phyloP scores from a whole-genome alignment of 345 rosid species.

The Sonneratia caseolaris region DNA sequence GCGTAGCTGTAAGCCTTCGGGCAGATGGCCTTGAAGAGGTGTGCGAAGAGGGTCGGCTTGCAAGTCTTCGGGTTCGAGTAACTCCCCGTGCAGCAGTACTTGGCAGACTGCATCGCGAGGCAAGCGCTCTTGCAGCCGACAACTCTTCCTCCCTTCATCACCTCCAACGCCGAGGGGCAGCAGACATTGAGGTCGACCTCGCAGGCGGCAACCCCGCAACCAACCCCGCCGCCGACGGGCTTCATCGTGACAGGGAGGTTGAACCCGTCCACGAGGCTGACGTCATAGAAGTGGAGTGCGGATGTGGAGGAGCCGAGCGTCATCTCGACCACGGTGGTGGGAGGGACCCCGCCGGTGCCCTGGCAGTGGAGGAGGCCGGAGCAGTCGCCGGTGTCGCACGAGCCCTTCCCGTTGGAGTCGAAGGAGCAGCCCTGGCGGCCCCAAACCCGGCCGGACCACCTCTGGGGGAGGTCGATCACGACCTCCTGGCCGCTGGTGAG shows the following conservation, averaged over 20 bases:
- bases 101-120: slow-evolving; percentile 83
- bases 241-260: slow-evolving; percentile 80
- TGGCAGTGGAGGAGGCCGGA: slow-evolving; percentile 28
- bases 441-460: slow-evolving; percentile 41
- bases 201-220: slow-evolving; percentile 82
- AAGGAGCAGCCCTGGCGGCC: slow-evolving; percentile 37
- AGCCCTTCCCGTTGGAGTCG: slow-evolving; percentile 25
- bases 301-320: slow-evolving; percentile 60
- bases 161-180: slow-evolving; percentile 85
- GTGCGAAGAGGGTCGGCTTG: slow-evolving; percentile 73
- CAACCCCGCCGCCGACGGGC: slow-evolving; percentile 81
- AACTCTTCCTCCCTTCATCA: slow-evolving; percentile 44
- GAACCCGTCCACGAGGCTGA: slow-evolving; percentile 85
- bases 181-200: slow-evolving; percentile 70
- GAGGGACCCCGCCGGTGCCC: slow-evolving; percentile 62
- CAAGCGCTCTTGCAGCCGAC: slow-evolving; percentile 95
- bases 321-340: slow-evolving; percentile 85
- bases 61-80: slow-evolving; percentile 58
- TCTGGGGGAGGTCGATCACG: slow-evolving; percentile 21
- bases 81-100: slow-evolving; percentile 82
- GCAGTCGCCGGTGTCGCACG: slow-evolving; percentile 40
- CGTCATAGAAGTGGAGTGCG: slow-evolving; percentile 89
- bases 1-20: slow-evolving; percentile 93
- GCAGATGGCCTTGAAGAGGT: slow-evolving; percentile 83
- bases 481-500: slow-evolving; percentile 28